Percentiles rank a stretch among this genome's conserved stretches.
phyloP scores from a whole-genome alignment of 768 basidiomycete genomes.

The Tricholomella constricta region DNA sequence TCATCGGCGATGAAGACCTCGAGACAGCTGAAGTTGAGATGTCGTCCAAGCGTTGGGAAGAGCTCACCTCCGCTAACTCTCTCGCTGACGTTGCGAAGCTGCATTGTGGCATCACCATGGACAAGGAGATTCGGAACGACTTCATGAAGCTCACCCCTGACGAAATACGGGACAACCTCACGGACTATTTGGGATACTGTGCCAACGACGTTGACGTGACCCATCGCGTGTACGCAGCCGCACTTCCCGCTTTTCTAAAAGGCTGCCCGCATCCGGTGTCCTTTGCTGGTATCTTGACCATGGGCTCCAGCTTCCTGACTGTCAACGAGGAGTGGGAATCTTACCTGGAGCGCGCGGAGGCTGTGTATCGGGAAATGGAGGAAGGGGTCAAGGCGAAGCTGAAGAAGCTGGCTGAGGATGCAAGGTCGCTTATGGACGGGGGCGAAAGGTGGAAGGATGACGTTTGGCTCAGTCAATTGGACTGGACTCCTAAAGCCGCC shows the following conservation, averaged over 20 bases:
- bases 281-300: slow-evolving; percentile 86
- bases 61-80: slow-evolving; percentile 89
- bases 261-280: slow-evolving; percentile 92
- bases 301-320: slow-evolving; percentile 91
- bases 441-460: slow-evolving; percentile 61
- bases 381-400: slow-evolving; percentile 75
- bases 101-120: slow-evolving; percentile 79
- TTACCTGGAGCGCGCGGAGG: slow-evolving; percentile 80
- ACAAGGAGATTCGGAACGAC: slow-evolving; percentile 78
- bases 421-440: slow-evolving; percentile 55
- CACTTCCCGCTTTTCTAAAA: slow-evolving; percentile 78
- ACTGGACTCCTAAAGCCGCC: slow-evolving; percentile 90
- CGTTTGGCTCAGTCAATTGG: slow-evolving; percentile 87
- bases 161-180: slow-evolving; percentile 63
- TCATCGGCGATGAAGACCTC: slow-evolving; percentile 20
- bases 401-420: slow-evolving; percentile 69
- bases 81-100: slow-evolving; percentile 89
- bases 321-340: slow-evolving; percentile 89
- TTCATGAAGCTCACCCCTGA: slow-evolving; percentile 71
- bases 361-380: slow-evolving; percentile 68
- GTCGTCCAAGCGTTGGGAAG: slow-evolving; percentile 77
- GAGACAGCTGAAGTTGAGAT: slow-evolving; percentile 40
- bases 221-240: slow-evolving; percentile 73
- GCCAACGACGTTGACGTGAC: slow-evolving; percentile 84
- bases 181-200: slow-evolving; percentile 83